Percentiles rank a stretch among this genome's conserved stretches.
Evolutionary conservation across 2,329 filamentous ascomycete species (phyloP).

Genomic region (Emmonsiellopsis sp.): DNA sequence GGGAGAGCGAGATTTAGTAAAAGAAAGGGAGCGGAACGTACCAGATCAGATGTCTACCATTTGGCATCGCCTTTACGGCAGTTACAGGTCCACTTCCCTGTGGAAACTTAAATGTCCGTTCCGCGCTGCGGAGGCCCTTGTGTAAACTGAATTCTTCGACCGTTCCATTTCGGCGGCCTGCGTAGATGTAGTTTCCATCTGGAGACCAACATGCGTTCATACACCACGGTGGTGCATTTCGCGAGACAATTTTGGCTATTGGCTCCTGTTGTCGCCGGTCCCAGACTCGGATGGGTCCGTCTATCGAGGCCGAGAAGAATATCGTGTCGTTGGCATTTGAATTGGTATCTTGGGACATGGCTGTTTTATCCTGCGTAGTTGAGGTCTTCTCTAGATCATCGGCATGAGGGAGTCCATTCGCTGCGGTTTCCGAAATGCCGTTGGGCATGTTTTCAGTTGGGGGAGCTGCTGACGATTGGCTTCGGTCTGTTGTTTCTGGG

Average conservation of each 20-base stretch:
- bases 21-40: slow-evolving; percentile 28
- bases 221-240: slow-evolving; percentile 84
- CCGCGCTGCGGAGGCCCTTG: slow-evolving; percentile 64
- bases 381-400: slow-evolving; percentile 29
- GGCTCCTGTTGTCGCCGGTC: slow-evolving; percentile 59
- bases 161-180: slow-evolving; percentile 78
- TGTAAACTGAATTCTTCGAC: slow-evolving; percentile 92
- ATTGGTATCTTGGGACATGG: slow-evolving; percentile 23
- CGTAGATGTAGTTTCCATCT: slow-evolving; percentile 91
- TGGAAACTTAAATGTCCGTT: slow-evolving; percentile 78
- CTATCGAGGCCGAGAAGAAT: slow-evolving; percentile 66
- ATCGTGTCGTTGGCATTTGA: slow-evolving; percentile 58
- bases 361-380: slow-evolving; percentile 17
- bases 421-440: slow-evolving; percentile 20
- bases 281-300: slow-evolving; percentile 42
- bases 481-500: slow-evolving; percentile 14
- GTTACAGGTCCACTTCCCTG: slow-evolving; percentile 83
- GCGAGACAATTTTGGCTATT: slow-evolving; percentile 67
- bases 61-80: slow-evolving; percentile 81
- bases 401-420: slow-evolving; percentile 35
- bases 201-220: slow-evolving; percentile 96
- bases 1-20: background rate
- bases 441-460: slow-evolving; percentile 13
- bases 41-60: slow-evolving; percentile 86
- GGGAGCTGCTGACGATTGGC: background rate